Evolutionary conservation across 2,329 filamentous ascomycete species (phyloP).

Genomic region (Parastagonospora avenae): DNA sequence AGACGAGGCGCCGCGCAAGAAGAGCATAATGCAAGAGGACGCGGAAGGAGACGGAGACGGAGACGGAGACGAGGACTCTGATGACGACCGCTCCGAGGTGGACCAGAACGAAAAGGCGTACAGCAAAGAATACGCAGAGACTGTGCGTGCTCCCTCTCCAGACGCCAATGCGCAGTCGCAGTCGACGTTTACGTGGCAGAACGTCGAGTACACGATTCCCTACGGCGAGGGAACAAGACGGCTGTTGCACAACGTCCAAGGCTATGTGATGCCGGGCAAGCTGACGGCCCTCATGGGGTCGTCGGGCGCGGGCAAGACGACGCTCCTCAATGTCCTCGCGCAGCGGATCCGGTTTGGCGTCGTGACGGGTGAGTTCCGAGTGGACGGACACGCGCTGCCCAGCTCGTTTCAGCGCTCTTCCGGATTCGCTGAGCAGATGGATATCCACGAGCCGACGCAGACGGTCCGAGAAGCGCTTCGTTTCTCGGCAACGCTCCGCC

Average conservation of each 20-base stretch:
- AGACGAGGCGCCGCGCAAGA: neutral
- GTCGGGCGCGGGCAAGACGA: constrained; percentile 38
- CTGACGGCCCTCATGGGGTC: constrained; percentile 49
- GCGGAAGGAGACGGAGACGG: neutral
- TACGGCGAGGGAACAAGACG: constrained; percentile 41
- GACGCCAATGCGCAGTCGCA: neutral
- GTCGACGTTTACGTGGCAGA: constrained; percentile 66
- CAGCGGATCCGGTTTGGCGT: constrained; percentile 82
- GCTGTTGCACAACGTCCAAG: constrained; percentile 58
- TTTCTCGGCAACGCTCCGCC: constrained; percentile 63
- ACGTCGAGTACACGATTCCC: constrained; percentile 63
- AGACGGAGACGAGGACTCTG: neutral
- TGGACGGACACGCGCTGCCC: constrained; percentile 73
- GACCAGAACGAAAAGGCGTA: neutral
- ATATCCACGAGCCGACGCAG: constrained; percentile 5
- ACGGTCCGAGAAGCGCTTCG: constrained; percentile 7
- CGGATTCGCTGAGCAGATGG: constrained; percentile 37
- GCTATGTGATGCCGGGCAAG: constrained; percentile 59
- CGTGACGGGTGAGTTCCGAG: constrained; percentile 78
- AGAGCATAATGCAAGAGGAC: neutral
- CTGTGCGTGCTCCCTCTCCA: neutral
- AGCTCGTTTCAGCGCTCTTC: constrained; percentile 80
- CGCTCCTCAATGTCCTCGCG: constrained; percentile 53
- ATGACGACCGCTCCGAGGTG: neutral
- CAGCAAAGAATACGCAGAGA: neutral